phyloP scores from a whole-genome alignment of 2,329 filamentous ascomycete genomes.

The Aspergillus sclerotialis region DNA sequence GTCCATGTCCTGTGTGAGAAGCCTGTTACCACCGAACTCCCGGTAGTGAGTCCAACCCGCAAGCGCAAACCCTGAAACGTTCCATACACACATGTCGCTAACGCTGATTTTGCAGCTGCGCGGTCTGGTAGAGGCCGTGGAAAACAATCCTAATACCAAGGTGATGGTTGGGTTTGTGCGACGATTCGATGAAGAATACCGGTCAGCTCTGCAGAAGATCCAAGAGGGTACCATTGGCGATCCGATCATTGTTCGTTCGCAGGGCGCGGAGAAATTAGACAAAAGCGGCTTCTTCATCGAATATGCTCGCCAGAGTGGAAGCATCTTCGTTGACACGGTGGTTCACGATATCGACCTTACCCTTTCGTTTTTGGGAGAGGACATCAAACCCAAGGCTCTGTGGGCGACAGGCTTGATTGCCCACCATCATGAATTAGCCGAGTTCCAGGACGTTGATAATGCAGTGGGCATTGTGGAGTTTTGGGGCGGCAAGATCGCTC shows the following conservation, averaged over 20 bases:
- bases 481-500: constrained; percentile 37
- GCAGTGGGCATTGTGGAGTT: constrained; percentile 40
- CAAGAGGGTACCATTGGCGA: constrained; percentile 30
- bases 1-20: constrained; percentile 56
- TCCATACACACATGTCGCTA: too few species aligned
- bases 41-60: background rate
- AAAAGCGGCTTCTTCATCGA: constrained; percentile 35
- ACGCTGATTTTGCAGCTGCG: background rate
- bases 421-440: constrained; percentile 31
- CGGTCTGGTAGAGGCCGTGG: background rate
- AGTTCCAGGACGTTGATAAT: constrained; percentile 38
- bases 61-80: too few species aligned
- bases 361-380: constrained; percentile 35
- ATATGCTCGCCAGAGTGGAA: constrained; percentile 35
- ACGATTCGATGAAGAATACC: constrained; percentile 40
- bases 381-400: constrained; percentile 28
- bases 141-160: background rate
- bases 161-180: constrained; percentile 42
- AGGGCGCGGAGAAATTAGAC: constrained; percentile 36
- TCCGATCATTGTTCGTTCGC: constrained; percentile 36
- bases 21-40: constrained; percentile 16
- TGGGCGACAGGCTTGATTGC: constrained; percentile 29
- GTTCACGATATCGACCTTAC: constrained; percentile 41
- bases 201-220: constrained; percentile 29
- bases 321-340: constrained; percentile 39